These are phyloP conservation scores for Fusarium luffae DNA, from an alignment of 2,329 filamentous ascomycete species.

Conservation along the genomic window DNA sequence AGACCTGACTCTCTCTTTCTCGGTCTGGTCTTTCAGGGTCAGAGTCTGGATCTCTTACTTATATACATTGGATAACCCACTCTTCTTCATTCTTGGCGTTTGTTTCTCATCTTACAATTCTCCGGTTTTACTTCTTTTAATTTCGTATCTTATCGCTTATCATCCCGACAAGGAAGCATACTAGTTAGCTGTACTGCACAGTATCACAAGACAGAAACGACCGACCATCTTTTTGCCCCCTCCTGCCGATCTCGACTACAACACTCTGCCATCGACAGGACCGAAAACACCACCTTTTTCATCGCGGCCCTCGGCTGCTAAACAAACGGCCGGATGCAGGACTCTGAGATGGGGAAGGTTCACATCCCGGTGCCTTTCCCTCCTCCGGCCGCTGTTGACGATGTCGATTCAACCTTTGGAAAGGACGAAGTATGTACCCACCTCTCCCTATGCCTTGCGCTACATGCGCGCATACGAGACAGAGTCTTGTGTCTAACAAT, in stretches of 20 bases:
- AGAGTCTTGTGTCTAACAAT: conserved; percentile 22
- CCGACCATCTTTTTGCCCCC: conserved; percentile 6
- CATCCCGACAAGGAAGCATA: not conserved
- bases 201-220: conserved; percentile 12
- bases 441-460: not conserved
- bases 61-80: conserved; percentile 4
- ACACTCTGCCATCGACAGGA: not conserved
- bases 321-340: conserved; percentile 34
- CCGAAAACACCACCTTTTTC: conserved; percentile 8
- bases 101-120: conserved; percentile 20
- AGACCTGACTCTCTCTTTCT: not conserved
- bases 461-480: not conserved
- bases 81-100: conserved; percentile 28
- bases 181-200: not conserved
- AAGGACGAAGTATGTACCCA: conserved; percentile 40
- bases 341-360: conserved; percentile 28
- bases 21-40: not conserved
- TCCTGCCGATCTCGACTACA: conserved; percentile 24
- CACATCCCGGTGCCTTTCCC: conserved; percentile 41
- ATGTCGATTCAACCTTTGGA: conserved; percentile 43
- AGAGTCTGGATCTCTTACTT: conserved; percentile 21
- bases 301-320: conserved; percentile 16
- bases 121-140: not conserved
- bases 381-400: conserved; percentile 43
- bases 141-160: conserved; percentile 14